These are phyloP conservation scores for Paspalum vaginatum DNA, from an alignment of 176 grass and related monocot genomes.

Conservation along the genomic window DNA sequence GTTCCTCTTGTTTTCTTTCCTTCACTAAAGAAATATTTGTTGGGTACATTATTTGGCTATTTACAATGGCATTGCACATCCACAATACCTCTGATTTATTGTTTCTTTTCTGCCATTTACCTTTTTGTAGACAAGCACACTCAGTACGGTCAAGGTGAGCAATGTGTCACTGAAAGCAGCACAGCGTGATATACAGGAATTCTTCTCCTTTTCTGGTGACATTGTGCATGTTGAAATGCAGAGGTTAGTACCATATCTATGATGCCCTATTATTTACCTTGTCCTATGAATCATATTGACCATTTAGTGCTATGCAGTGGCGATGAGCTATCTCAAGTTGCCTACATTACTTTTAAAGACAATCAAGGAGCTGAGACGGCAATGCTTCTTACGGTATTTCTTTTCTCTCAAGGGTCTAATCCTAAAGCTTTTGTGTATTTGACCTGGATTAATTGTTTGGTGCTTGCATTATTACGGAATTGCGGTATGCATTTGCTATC, in stretches of 20 bases:
- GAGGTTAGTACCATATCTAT: slow-evolving; percentile 52
- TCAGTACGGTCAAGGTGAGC: slow-evolving; percentile 82
- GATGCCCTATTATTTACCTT: slow-evolving; percentile 26
- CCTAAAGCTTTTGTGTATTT: neutral
- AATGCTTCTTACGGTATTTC: slow-evolving; percentile 87
- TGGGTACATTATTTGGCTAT: neutral
- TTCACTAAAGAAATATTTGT: neutral
- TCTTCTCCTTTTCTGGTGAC: slow-evolving; percentile 93
- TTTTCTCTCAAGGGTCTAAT: neutral
- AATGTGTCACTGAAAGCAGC: slow-evolving; percentile 82
- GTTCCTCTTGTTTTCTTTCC: neutral
- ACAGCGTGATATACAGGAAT: slow-evolving; percentile 76
- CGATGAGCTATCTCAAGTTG: slow-evolving; percentile 87
- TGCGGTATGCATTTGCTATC: neutral
- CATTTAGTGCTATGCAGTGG: slow-evolving; percentile 51
- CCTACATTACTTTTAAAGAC: slow-evolving; percentile 88
- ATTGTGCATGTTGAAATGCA: slow-evolving; percentile 81
- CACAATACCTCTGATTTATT: slow-evolving; percentile 3
- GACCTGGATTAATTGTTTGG: slow-evolving; percentile 10
- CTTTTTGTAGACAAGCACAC: slow-evolving; percentile 55
- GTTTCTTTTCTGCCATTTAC: slow-evolving; percentile 26
- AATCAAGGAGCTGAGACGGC: slow-evolving; percentile 84
- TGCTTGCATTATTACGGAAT: neutral
- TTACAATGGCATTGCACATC: neutral
- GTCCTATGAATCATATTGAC: slow-evolving; percentile 27